Evolutionary conservation across 306 rosid genomes (phyloP).

Genomic region (Senna siamea): DNA sequence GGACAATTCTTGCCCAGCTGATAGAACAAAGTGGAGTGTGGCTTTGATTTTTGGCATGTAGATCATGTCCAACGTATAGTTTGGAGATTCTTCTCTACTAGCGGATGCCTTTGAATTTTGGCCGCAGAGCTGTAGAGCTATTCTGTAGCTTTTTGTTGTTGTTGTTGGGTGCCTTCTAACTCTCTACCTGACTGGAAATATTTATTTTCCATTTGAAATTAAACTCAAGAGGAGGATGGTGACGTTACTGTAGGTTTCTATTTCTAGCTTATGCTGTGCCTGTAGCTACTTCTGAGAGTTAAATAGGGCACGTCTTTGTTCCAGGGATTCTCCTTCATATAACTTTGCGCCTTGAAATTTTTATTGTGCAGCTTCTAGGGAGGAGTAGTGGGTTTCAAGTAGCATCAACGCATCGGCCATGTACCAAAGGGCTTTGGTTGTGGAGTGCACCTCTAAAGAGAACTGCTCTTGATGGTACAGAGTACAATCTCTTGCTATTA

Average conservation of each 20-base stretch:
- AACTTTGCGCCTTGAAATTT: not conserved
- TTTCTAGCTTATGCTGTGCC: no score
- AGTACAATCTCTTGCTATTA: slow-evolving; percentile 76
- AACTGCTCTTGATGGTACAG: slow-evolving; percentile 93
- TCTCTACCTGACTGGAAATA: not conserved
- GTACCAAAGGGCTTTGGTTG: slow-evolving; percentile 97
- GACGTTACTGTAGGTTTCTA: no score
- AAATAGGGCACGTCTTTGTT: not conserved
- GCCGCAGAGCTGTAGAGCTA: not conserved
- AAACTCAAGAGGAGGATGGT: slow-evolving; percentile 4
- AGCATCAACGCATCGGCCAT: slow-evolving; percentile 89
- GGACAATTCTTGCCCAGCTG: not conserved
- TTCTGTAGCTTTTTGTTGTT: not conserved
- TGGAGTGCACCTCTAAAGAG: slow-evolving; percentile 94
- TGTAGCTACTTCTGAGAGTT: no score
- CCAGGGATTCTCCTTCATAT: not conserved
- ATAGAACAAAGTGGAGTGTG: not conserved
- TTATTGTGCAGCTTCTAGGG: slow-evolving; percentile 77
- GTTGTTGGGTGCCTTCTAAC: not conserved
- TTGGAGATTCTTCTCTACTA: not conserved
- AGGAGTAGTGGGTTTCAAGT: slow-evolving; percentile 93
- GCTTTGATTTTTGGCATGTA: slow-evolving; percentile 16
- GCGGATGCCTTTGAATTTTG: not conserved
- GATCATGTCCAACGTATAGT: not conserved
- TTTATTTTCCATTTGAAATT: not conserved